A percentile compares a stretch with the other conserved stretches of the same genome.
Evolutionary conservation across 352 stramenopile genomes (phyloP).

Genomic region (Elongisporangium prolatum): DNA sequence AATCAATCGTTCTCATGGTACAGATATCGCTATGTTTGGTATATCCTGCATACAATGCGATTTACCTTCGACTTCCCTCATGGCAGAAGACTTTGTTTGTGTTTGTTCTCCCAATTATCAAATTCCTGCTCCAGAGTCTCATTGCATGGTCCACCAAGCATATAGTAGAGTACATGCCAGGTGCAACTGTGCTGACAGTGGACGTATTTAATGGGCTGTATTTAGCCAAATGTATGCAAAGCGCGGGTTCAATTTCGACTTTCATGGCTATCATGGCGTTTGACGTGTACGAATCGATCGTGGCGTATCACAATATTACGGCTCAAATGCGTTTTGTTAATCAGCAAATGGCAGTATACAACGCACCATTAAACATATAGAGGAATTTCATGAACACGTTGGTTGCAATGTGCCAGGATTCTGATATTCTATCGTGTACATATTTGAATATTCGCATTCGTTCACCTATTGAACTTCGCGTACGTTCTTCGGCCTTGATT

Average conservation of each 20-base stretch:
- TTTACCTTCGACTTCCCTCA: slow-evolving; percentile 1
- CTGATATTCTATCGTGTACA: background rate
- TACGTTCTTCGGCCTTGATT: no score
- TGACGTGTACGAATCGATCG: slow-evolving; percentile 1
- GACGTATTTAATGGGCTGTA: slow-evolving; percentile 28
- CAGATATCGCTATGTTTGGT: slow-evolving; percentile 9
- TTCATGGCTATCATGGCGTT: slow-evolving; percentile 8
- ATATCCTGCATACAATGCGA: slow-evolving; percentile 15
- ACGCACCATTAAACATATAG: background rate
- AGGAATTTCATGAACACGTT: background rate
- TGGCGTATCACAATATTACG: background rate
- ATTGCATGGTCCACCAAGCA: slow-evolving; percentile 8
- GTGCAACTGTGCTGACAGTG: slow-evolving; percentile 16
- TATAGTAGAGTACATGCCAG: slow-evolving; percentile 16
- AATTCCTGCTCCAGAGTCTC: slow-evolving; percentile 21
- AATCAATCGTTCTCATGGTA: slow-evolving; percentile 8
- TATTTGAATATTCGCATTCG: background rate
- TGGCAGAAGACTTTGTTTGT: slow-evolving; percentile 5
- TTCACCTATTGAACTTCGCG: background rate
- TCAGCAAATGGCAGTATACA: background rate
- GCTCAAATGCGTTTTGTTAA: background rate
- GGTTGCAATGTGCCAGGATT: background rate
- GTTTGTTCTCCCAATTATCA: slow-evolving; percentile 10
- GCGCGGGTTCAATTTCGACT: slow-evolving; percentile 11
- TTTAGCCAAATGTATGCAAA: slow-evolving; percentile 30